Base-by-base conservation (phyloP, 768 basidiomycete genomes). In the Boletus insuetus region DNA sequence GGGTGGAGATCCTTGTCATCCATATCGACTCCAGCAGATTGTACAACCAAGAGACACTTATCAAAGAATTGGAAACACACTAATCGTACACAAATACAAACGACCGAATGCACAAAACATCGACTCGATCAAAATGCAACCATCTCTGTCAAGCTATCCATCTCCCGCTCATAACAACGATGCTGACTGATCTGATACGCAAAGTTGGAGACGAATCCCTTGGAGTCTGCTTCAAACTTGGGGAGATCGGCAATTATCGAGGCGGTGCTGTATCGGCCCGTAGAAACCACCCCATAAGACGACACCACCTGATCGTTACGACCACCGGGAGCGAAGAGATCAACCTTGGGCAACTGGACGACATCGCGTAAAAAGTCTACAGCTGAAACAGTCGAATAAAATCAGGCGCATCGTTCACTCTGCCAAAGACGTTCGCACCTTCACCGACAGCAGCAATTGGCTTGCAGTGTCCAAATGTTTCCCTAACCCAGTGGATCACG, bases 381-480 rank as follows among this genome's bases (percentile, higher is more conserved):
- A 55, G 76, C 85, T 85, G 39, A 0, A 50, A 46, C 1, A 44
- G n/a, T 32, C 26, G 11, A 22, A 5, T 17, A 3, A 10, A 26
- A 29, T 62, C 37, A 64, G 51, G 3, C 26, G 32, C 17, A n/a
- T 37, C 11, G 5, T 45, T 45, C 13, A 38, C 20, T 34, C 17
- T 2, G 22, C 20, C 8, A 38, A 24, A 6, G 29, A 39, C 8
- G 4, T 37, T 17, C 59, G 14, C 20, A 54, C 86, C 85, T 66
- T 83, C 79, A 11, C 91, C 93, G 44, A 87, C 75, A 1, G 85
- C 91, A 3, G 83, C 89, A 54, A 96, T 89, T 17, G 87, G 69
- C 74, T 94, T 94, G 72, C 84, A 86, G 70, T 94, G 93, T 20
- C 87, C 87, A 71, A 89, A 94, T 3, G 90, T 86, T 71, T 94